phyloP scores from a whole-genome alignment of 371 early-diverging fungal species.

The Funneliformis caledonium region DNA sequence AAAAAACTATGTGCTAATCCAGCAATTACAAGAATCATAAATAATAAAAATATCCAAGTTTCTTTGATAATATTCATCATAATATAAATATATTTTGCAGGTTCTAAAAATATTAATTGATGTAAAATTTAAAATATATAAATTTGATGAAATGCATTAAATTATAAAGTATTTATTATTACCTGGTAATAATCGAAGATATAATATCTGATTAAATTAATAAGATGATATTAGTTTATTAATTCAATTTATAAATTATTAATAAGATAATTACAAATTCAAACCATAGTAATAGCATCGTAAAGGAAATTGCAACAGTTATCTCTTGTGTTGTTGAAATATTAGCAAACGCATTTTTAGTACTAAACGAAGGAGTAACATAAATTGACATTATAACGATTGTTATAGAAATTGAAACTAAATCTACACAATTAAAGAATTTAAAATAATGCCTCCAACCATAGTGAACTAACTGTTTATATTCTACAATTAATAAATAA shows the following conservation, averaged over 20 bases:
- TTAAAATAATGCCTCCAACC: background rate
- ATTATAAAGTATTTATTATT: too few relatives aligned
- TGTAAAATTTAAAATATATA: too few relatives aligned
- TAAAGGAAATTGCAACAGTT: background rate
- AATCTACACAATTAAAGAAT: background rate
- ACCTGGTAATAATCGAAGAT: too few relatives aligned
- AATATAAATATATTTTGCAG: constrained; percentile 11
- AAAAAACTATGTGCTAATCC: constrained; percentile 8
- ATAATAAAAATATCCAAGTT: constrained; percentile 2
- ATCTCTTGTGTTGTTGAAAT: background rate
- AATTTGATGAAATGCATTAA: too few relatives aligned
- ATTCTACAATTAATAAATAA: background rate
- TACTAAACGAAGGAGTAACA: background rate
- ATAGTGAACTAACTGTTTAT: background rate
- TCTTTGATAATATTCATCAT: background rate
- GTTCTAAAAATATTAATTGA: background rate
- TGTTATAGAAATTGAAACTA: background rate
- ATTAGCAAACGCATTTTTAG: background rate
- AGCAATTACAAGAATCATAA: constrained; percentile 1
- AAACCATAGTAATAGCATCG: background rate
- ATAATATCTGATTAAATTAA: too few relatives aligned
- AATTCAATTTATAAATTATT: too few relatives aligned
- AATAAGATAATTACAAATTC: background rate
- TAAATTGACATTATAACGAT: background rate
- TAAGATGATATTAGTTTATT: too few relatives aligned